phyloP scores from a whole-genome alignment of 768 basidiomycete species.

The Hericium coralloides region DNA sequence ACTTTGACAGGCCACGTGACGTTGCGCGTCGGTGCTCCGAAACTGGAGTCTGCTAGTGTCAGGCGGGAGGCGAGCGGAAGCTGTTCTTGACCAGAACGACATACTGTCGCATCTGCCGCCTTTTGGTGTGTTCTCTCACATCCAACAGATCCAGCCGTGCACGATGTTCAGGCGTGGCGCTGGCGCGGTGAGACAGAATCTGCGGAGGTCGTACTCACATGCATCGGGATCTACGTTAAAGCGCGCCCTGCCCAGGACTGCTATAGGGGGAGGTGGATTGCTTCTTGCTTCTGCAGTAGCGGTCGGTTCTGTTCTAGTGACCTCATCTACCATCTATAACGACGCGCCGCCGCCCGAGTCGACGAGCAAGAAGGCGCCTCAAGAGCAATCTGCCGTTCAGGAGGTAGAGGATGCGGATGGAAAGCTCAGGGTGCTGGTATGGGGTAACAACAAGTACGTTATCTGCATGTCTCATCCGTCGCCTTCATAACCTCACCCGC shows the following conservation, averaged over 20 bases:
- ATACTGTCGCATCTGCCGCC: too few relatives aligned
- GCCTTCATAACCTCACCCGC: not conserved
- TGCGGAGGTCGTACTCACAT: not conserved
- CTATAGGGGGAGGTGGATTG: constrained; percentile 1
- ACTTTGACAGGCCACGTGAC: too few relatives aligned
- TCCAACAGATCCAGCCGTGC: not conserved
- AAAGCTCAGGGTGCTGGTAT: constrained; percentile 31
- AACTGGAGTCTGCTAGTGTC: too few relatives aligned
- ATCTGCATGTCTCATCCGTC: not conserved
- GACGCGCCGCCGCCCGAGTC: constrained; percentile 18
- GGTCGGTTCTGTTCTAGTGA: constrained; percentile 3
- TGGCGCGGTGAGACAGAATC: not conserved
- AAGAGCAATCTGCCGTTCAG: not conserved
- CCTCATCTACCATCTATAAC: constrained; percentile 21
- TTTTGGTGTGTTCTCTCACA: too few relatives aligned
- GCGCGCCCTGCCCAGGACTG: not conserved
- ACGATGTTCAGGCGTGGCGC: not conserved
- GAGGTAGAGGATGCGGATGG: constrained; percentile 26
- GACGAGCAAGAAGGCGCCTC: not conserved
- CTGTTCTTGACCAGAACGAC: too few relatives aligned
- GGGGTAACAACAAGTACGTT: constrained; percentile 69
- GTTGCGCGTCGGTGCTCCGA: too few relatives aligned
- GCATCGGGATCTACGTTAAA: not conserved
- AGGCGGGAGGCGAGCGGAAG: too few relatives aligned
- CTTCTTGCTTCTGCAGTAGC: constrained; percentile 1